These are phyloP conservation scores for Rhododendron ovatum DNA, from an alignment of 148 eudicot genomes.

Conservation along the genomic window DNA sequence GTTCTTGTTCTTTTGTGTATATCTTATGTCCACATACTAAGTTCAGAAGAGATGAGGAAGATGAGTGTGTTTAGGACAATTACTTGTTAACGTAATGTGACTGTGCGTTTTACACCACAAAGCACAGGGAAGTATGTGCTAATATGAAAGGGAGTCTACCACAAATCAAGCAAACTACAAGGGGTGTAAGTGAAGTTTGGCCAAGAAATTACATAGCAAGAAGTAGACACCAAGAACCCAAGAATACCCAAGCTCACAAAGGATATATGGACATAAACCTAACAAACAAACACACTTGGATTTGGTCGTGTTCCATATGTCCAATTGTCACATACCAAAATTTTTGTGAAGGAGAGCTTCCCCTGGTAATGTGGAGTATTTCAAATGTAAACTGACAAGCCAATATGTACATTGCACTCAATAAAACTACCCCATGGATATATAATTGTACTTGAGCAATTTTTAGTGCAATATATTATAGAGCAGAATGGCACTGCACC, in stretches of 20 bases:
- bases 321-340: not conserved
- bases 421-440: not conserved
- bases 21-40: too few species aligned
- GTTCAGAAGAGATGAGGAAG: too few species aligned
- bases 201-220: not conserved
- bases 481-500: constrained; percentile 33
- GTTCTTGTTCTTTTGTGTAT: too few species aligned
- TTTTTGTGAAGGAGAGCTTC: not conserved
- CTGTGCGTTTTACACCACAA: not conserved
- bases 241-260: not conserved
- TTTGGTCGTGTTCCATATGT: not conserved
- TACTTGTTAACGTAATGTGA: not conserved
- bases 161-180: not conserved
- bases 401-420: not conserved
- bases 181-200: not conserved
- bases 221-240: not conserved
- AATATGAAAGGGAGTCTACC: not conserved
- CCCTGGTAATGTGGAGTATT: not conserved
- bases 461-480: not conserved
- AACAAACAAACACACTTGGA: not conserved
- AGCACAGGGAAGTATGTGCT: not conserved
- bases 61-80: too few species aligned
- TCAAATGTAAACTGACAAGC: not conserved
- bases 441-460: not conserved
- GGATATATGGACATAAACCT: not conserved